phyloP scores from a whole-genome alignment of 2,329 filamentous ascomycete species.

The Fusarium xylarioides region DNA sequence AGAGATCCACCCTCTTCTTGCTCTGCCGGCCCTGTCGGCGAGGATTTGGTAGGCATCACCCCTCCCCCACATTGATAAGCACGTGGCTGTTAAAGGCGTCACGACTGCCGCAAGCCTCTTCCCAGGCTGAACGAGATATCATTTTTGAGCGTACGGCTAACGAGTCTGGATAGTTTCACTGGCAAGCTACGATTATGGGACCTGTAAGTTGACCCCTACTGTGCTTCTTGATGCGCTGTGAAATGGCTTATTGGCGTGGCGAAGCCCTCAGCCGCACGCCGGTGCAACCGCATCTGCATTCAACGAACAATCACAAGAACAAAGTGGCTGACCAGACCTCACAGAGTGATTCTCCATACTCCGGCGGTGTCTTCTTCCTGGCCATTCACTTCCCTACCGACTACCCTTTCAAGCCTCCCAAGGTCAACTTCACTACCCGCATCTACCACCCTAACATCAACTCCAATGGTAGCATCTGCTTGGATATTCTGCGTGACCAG shows the following conservation, averaged over 20 bases:
- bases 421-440: slow-evolving; percentile 99
- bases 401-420: slow-evolving; percentile 99
- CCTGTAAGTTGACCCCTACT: slow-evolving; percentile 71
- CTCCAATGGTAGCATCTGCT: slow-evolving; percentile 98
- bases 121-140: not conserved
- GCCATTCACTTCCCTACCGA: slow-evolving; percentile 99
- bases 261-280: slow-evolving; percentile 28
- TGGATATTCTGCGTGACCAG: slow-evolving; percentile 98
- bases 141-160: slow-evolving; percentile 36
- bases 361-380: slow-evolving; percentile 98
- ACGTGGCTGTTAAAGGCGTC: slow-evolving; percentile 24
- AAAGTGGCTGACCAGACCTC: slow-evolving; percentile 43
- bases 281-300: slow-evolving; percentile 21
- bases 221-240: not conserved
- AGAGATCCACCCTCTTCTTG: slow-evolving; percentile 99
- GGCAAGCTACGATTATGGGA: slow-evolving; percentile 99
- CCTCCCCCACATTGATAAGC: slow-evolving; percentile 39
- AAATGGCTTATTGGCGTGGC: slow-evolving; percentile 19
- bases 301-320: not conserved
- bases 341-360: slow-evolving; percentile 95
- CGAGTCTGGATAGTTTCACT: slow-evolving; percentile 81
- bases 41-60: slow-evolving; percentile 86
- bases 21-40: slow-evolving; percentile 95
- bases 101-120: slow-evolving; percentile 19
- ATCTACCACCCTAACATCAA: slow-evolving; percentile 99